Evolutionary conservation across 2,329 filamentous ascomycete genomes (phyloP).

Genomic region (Lecanoromycetidae sp.): DNA sequence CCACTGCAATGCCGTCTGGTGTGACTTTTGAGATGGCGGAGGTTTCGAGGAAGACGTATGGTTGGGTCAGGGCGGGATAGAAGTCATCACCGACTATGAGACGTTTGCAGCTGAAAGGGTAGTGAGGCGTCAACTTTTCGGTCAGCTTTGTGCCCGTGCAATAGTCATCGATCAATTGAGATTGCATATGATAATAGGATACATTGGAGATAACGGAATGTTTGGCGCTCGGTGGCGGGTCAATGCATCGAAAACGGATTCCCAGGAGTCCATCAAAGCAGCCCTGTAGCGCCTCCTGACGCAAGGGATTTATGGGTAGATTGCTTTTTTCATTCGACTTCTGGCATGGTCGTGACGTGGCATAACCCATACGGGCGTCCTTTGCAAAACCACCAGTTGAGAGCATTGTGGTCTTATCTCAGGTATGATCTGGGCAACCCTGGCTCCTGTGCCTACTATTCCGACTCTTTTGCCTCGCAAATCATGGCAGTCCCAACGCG

Average conservation of each 20-base stretch:
- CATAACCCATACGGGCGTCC: constrained; percentile 24
- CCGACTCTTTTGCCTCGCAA: constrained; percentile 19
- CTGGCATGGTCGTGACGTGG: constrained; percentile 4
- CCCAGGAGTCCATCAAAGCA: constrained; percentile 41
- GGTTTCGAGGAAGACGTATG: constrained; percentile 24
- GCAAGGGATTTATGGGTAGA: constrained; percentile 3
- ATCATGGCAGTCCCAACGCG: constrained; percentile 8
- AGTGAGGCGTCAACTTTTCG: background rate
- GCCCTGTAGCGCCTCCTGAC: background rate
- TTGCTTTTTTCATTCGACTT: constrained; percentile 10
- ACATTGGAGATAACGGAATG: background rate
- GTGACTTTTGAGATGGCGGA: constrained; percentile 21
- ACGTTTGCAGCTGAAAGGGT: constrained; percentile 4
- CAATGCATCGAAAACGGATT: constrained; percentile 38
- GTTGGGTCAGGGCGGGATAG: constrained; percentile 25
- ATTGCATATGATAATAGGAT: background rate
- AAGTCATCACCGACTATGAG: constrained; percentile 8
- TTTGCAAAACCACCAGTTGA: constrained; percentile 36
- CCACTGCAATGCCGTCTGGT: constrained; percentile 25
- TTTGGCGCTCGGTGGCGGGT: background rate
- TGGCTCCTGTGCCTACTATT: constrained; percentile 30
- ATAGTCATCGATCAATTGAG: background rate
- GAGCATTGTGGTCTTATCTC: constrained; percentile 37
- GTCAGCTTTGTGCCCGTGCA: background rate
- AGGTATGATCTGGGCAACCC: constrained; percentile 43